These are phyloP conservation scores for Solanum tarapatanum DNA, from an alignment of 257 asterid species.

Conservation along the genomic window DNA sequence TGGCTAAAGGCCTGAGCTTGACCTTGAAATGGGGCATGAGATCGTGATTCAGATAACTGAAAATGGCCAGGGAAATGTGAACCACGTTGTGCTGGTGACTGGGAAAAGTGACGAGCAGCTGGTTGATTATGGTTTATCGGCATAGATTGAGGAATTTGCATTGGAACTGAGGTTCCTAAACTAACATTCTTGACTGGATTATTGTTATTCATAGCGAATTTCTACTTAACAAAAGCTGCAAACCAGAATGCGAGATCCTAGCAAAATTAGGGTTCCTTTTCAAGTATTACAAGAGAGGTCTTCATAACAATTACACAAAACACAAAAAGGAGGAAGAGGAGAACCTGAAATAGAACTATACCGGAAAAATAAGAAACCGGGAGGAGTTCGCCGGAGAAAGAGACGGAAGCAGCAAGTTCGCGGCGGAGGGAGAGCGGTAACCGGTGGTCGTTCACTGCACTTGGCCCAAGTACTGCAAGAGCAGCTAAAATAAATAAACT, in stretches of 20 bases:
- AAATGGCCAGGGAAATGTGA: slow-evolving; percentile 59
- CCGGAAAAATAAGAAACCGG: neutral
- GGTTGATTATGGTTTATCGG: slow-evolving; percentile 35
- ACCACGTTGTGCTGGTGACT: slow-evolving; percentile 32
- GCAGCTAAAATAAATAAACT: neutral
- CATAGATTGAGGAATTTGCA: slow-evolving; percentile 16
- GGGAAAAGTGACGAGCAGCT: slow-evolving; percentile 24
- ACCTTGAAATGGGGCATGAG: slow-evolving; percentile 24
- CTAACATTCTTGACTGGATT: neutral
- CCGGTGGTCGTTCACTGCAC: neutral
- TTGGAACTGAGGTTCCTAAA: slow-evolving; percentile 16
- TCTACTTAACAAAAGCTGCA: neutral
- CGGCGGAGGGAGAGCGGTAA: neutral
- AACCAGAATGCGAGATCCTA: neutral
- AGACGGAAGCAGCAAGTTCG: neutral
- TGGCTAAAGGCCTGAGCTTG: slow-evolving; percentile 27
- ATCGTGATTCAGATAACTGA: slow-evolving; percentile 35
- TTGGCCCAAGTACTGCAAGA: neutral
- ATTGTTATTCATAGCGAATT: neutral
- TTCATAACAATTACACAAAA: neutral
- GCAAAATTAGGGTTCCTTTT: neutral
- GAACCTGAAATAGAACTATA: neutral
- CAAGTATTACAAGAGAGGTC: neutral
- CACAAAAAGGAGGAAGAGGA: neutral
- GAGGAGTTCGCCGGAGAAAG: neutral